Evolutionary conservation across 106 monocot species (phyloP), one percentile per base, ranked within the genome.

Genomic region (Allium fistulosum): DNA sequence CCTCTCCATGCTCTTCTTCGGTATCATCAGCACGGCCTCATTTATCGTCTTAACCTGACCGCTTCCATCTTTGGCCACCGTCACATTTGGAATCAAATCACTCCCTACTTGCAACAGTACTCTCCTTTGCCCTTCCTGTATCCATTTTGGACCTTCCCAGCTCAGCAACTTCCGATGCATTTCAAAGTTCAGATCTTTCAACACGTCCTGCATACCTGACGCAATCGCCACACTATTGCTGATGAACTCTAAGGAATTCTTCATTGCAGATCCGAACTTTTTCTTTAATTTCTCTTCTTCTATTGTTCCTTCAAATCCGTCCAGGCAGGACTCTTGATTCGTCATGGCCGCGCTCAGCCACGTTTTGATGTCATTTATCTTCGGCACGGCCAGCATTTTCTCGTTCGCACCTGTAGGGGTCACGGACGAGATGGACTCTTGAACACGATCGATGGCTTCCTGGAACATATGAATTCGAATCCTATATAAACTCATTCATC

Each of bases 151-250:
- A n/a, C n/a, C n/a, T n/a, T n/a, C n/a, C 52, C 52, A 7, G 11
- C 52, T 52, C 11, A 61, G 11, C 15, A 46, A 71, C 69, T 72
- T 77, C 49, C 78, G 13, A 28, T 82, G 78, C 10, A 79, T n/a
- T 7, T 46, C 57, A 8, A 79, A 37, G 17, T 68, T 51, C 0
- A 86, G 65, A 49, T 68, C 71, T 37, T 69, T 22, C 46, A 82
- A 16, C 13, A 79, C 47, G 16, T 58, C 72, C 26, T 78, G 2
- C 26, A 85, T 78, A 2, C 75, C 71, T 3, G 71, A 51, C 7
- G 22, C 71, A 27, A 81, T 81, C 8, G 85, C 85, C 11, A 85
- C 63, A 62, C 75, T 69, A 59, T 85, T 85, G 73, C 81, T 85
- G 2, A 75, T 71, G 59, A 75, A 67, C 68, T 78, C 49, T 16